Percentiles rank a stretch among this genome's conserved stretches.
phyloP scores from a whole-genome alignment of 2,329 filamentous ascomycete species.

The Clarireedia sp. region DNA sequence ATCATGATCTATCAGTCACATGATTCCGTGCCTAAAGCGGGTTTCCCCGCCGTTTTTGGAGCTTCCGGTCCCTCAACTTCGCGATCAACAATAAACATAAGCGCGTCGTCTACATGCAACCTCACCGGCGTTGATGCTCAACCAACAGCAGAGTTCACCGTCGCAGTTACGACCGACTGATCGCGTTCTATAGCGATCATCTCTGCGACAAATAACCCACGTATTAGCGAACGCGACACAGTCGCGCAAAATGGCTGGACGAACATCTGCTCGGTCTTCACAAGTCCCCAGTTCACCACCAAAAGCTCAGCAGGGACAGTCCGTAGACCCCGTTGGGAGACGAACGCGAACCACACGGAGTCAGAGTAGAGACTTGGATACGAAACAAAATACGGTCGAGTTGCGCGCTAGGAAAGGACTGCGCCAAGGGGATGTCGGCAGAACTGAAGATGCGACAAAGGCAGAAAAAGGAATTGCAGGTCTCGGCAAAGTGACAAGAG shows the following conservation, averaged over 20 bases:
- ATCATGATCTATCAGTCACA: too few species aligned
- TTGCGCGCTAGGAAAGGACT: slow-evolving; percentile 7
- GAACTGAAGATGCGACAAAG: slow-evolving; percentile 14
- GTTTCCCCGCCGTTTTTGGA: too few species aligned
- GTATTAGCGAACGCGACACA: neutral
- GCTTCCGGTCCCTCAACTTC: too few species aligned
- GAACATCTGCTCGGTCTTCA: slow-evolving; percentile 17
- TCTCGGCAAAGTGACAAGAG: slow-evolving; percentile 8
- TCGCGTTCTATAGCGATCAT: neutral
- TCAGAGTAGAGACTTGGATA: slow-evolving; percentile 31
- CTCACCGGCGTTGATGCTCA: too few species aligned
- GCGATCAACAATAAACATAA: too few species aligned
- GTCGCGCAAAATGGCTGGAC: slow-evolving; percentile 8
- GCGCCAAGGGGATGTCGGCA: slow-evolving; percentile 22
- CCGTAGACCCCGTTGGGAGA: slow-evolving; percentile 17
- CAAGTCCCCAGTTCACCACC: slow-evolving; percentile 20
- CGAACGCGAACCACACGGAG: slow-evolving; percentile 31
- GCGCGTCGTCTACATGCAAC: too few species aligned
- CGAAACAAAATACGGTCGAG: slow-evolving; percentile 7
- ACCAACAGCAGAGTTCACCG: too few species aligned
- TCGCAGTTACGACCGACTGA: too few species aligned
- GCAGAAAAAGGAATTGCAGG: too few species aligned
- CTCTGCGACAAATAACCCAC: neutral
- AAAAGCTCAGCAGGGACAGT: slow-evolving; percentile 10
- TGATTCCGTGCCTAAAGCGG: too few species aligned